These are phyloP conservation scores for Fragaria iinumae DNA, from an alignment of 306 rosid genomes.

Conservation along the genomic window DNA sequence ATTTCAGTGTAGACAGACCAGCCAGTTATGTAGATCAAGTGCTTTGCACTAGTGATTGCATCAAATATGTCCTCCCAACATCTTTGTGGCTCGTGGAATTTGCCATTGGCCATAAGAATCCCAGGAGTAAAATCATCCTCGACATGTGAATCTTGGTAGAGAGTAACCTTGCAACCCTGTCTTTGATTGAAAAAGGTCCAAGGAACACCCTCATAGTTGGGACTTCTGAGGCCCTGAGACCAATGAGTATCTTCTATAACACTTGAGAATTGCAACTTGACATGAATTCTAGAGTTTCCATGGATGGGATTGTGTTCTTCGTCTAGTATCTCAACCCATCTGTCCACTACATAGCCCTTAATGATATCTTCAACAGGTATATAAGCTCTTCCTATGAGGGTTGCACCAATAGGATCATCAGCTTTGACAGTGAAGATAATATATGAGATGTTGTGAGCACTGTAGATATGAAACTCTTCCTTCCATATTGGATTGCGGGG, in stretches of 20 bases:
- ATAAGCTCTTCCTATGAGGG: conserved; percentile 75
- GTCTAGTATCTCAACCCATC: conserved; percentile 56
- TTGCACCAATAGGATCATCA: conserved; percentile 61
- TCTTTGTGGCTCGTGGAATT: conserved; percentile 30
- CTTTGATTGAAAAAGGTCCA: conserved; percentile 63
- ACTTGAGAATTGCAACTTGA: conserved; percentile 34
- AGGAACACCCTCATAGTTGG: conserved; percentile 55
- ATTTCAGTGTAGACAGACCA: conserved; percentile 70
- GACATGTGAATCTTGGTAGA: conserved; percentile 83
- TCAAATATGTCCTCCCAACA: conserved; percentile 82
- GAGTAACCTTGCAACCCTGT: conserved; percentile 57
- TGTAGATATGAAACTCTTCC: conserved; percentile 54
- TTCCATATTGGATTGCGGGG: conserved; percentile 52
- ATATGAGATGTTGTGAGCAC: conserved; percentile 62
- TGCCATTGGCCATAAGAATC: conserved; percentile 17
- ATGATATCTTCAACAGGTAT: conserved; percentile 46
- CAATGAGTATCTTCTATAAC: conserved; percentile 33
- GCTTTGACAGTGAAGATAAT: conserved; percentile 71
- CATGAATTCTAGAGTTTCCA: conserved; percentile 51
- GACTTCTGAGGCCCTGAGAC: conserved; percentile 49
- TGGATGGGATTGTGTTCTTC: conserved; percentile 48
- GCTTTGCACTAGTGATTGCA: conserved; percentile 52
- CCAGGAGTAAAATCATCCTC: conserved; percentile 15
- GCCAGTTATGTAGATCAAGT: conserved; percentile 72
- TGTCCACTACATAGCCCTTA: conserved; percentile 20